These are phyloP conservation scores for Fusarium sp. DNA, from an alignment of 2,329 filamentous ascomycete genomes.

Conservation along the genomic window DNA sequence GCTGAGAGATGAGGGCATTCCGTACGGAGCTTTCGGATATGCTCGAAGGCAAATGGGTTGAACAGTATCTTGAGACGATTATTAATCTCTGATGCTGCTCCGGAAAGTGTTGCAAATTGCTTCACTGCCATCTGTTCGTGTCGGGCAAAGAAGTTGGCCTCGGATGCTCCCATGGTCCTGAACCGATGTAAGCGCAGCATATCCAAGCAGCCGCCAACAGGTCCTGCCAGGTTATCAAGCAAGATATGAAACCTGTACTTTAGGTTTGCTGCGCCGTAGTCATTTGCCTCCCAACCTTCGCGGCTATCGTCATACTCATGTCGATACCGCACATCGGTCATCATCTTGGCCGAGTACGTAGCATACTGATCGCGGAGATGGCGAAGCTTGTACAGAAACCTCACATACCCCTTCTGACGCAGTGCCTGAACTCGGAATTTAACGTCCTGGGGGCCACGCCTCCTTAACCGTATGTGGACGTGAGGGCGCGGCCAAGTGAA, in stretches of 20 bases:
- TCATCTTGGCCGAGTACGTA: neutral
- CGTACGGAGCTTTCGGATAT: neutral
- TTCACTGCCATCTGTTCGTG: neutral
- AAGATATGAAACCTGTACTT: slow-evolving; percentile 5
- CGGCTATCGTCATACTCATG: neutral
- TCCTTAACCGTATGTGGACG: neutral
- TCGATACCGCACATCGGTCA: neutral
- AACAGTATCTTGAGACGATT: neutral
- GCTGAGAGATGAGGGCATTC: slow-evolving; percentile 3
- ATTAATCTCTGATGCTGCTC: neutral
- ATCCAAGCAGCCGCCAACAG: slow-evolving; percentile 11
- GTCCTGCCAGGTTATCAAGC: slow-evolving; percentile 12
- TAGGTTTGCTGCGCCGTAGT: slow-evolving; percentile 3
- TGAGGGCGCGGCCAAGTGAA: neutral
- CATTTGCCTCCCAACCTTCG: slow-evolving; percentile 4
- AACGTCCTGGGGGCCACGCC: no score
- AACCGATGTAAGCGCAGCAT: slow-evolving; percentile 31
- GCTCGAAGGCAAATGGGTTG: neutral
- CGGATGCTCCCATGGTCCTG: slow-evolving; percentile 3
- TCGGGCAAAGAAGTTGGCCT: neutral
- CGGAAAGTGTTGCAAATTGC: neutral
- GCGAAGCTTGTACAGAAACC: neutral
- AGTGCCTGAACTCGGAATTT: no score
- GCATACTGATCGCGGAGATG: neutral
- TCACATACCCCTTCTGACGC: no score